Percentiles rank a stretch among this genome's conserved stretches.
phyloP scores from a whole-genome alignment of 164 flowering plant genomes.

The Amborella trichopoda region DNA sequence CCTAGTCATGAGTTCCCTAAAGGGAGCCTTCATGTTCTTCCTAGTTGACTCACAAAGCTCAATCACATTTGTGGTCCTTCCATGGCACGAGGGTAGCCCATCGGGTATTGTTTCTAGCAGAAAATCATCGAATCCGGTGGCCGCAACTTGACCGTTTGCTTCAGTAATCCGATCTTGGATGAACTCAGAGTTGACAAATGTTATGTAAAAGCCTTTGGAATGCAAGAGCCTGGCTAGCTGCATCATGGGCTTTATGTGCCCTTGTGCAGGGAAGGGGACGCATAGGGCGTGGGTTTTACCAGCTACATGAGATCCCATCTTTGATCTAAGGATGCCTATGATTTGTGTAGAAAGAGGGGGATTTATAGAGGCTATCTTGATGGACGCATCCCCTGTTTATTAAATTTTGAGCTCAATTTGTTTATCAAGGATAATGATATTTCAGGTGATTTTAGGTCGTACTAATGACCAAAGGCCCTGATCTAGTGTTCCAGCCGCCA shows the following conservation, averaged over 20 bases:
- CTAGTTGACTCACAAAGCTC: constrained; percentile 11
- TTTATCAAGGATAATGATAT: too few species aligned
- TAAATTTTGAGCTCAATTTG: too few species aligned
- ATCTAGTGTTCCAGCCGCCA: too few species aligned
- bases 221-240: constrained; percentile 32
- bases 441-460: too few species aligned
- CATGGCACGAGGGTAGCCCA: constrained; percentile 4
- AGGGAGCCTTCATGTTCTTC: constrained; percentile 12
- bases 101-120: constrained; percentile 13
- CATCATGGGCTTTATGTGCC: constrained; percentile 47
- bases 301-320: too few species aligned
- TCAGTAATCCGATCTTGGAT: too few species aligned
- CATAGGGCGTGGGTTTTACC: constrained; percentile 24
- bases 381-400: too few species aligned
- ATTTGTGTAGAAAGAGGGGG: too few species aligned
- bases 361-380: too few species aligned
- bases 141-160: too few species aligned
- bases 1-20: constrained; percentile 1
- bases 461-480: too few species aligned
- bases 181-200: constrained; percentile 30
- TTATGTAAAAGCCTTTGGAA: constrained; percentile 34
- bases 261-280: constrained; percentile 36
- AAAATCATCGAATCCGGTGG: constrained; percentile 15
- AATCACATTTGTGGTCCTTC: constrained; percentile 2
- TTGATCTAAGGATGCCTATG: too few species aligned